These are phyloP conservation scores for Corinectria fuckeliana DNA, from an alignment of 2,329 filamentous ascomycete species.

Conservation along the genomic window DNA sequence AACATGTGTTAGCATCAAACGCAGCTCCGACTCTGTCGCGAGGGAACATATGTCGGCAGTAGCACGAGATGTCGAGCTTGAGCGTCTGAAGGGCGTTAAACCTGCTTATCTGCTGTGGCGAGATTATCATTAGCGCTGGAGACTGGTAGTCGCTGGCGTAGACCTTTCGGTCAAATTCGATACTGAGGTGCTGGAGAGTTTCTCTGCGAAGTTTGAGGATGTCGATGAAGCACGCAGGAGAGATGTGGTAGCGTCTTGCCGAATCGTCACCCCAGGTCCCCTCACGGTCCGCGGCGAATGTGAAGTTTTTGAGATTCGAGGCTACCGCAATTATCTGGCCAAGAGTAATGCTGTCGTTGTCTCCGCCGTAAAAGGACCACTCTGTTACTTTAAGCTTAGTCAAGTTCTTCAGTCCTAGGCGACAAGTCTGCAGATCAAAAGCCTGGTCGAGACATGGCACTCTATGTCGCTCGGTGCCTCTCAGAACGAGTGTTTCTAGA, in stretches of 20 bases:
- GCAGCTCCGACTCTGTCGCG: too few species aligned
- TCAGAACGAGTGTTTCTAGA: too few species aligned
- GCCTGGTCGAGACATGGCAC: too few species aligned
- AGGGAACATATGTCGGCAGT: neutral
- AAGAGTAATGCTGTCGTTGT: too few species aligned
- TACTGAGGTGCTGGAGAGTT: neutral
- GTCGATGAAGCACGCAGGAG: neutral
- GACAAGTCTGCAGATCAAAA: too few species aligned
- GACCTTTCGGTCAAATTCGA: neutral
- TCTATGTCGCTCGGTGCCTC: too few species aligned
- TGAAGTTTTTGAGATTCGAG: too few species aligned
- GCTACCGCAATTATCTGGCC: too few species aligned
- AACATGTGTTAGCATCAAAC: too few species aligned
- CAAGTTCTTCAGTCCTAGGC: too few species aligned
- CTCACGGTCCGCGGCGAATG: neutral
- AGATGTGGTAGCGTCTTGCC: neutral
- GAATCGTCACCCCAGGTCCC: neutral
- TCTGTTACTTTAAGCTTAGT: too few species aligned
- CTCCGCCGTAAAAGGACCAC: too few species aligned
- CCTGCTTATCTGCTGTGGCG: neutral
- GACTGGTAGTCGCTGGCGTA: neutral
- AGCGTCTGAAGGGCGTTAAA: neutral
- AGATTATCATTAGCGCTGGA: neutral
- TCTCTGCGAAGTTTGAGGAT: neutral
- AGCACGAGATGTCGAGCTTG: neutral